phyloP scores from a whole-genome alignment of 805 yeast species.

The Teunomyces barrocoloradensis region DNA sequence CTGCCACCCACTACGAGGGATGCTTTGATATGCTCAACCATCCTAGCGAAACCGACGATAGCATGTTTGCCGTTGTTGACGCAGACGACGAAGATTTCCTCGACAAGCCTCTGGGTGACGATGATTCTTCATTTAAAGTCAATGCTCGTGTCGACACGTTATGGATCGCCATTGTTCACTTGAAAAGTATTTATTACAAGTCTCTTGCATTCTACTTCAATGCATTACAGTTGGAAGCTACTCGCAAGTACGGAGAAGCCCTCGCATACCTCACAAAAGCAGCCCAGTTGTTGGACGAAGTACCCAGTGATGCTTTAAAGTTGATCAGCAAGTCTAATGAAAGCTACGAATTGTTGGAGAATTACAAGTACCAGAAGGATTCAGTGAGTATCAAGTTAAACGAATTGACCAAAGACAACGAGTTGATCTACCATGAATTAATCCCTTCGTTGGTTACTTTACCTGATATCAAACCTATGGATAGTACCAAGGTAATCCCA shows the following conservation, averaged over 20 bases:
- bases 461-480: conserved; percentile 65
- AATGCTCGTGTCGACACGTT: conserved; percentile 30
- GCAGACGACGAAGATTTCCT: conserved; percentile 19
- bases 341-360: conserved; percentile 38
- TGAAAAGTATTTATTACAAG: conserved; percentile 54
- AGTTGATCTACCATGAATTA: conserved; percentile 78
- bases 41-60: conserved; percentile 14
- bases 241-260: conserved; percentile 70
- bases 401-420: conserved; percentile 76
- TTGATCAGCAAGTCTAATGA: conserved; percentile 21
- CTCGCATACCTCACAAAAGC: conserved; percentile 63
- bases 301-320: conserved; percentile 23
- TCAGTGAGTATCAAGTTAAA: conserved; percentile 34
- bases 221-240: conserved; percentile 51
- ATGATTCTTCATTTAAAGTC: conserved; percentile 14
- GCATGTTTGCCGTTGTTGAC: conserved; percentile 12
- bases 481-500: conserved; percentile 61
- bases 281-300: conserved; percentile 35
- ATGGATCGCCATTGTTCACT: conserved; percentile 53
- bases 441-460: conserved; percentile 62
- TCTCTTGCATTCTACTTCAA: conserved; percentile 62
- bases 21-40: conserved; percentile 45
- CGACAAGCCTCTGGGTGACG: conserved; percentile 12
- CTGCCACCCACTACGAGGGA: conserved; percentile 53
- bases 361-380: conserved; percentile 41